phyloP scores from a whole-genome alignment of 768 basidiomycete genomes.

The Hericium coralloides region DNA sequence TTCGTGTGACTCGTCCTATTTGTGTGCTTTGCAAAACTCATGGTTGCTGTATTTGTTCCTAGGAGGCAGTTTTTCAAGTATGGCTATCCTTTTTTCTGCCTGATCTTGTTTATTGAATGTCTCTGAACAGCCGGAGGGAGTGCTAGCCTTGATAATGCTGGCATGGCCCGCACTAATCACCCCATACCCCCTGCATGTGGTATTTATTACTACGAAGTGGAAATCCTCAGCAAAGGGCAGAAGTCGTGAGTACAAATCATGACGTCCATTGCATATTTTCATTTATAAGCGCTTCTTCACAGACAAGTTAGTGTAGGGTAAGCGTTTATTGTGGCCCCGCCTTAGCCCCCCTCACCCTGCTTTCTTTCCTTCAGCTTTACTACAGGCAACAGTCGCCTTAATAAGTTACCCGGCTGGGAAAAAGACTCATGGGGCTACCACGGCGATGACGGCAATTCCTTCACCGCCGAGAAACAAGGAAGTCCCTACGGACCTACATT shows the following conservation, averaged over 20 bases:
- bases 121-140: conserved; percentile 4
- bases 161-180: conserved; percentile 67
- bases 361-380: conserved; percentile 43
- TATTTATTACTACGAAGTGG: conserved; percentile 91
- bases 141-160: conserved; percentile 34
- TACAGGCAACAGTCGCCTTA: conserved; percentile 51
- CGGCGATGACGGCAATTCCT: conserved; percentile 79
- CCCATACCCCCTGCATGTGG: conserved; percentile 82
- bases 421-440: conserved; percentile 86
- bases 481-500: conserved; percentile 70
- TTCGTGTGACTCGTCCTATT: conserved; percentile 20
- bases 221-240: conserved; percentile 69
- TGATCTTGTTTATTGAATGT: conserved; percentile 1
- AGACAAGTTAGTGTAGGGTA: conserved; percentile 82
- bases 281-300: conserved; percentile 34
- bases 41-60: not conserved
- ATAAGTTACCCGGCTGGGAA: conserved; percentile 83
- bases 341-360: conserved; percentile 9
- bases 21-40: not conserved
- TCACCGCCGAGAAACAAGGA: conserved; percentile 66
- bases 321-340: conserved; percentile 11
- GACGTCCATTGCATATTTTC: conserved; percentile 12
- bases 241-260: conserved; percentile 56
- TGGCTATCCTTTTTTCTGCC: not conserved
- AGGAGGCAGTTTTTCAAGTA: conserved; percentile 9